Conservation (phyloP, 106 monocot species). For the Dioscorea zingiberensis region DNA sequence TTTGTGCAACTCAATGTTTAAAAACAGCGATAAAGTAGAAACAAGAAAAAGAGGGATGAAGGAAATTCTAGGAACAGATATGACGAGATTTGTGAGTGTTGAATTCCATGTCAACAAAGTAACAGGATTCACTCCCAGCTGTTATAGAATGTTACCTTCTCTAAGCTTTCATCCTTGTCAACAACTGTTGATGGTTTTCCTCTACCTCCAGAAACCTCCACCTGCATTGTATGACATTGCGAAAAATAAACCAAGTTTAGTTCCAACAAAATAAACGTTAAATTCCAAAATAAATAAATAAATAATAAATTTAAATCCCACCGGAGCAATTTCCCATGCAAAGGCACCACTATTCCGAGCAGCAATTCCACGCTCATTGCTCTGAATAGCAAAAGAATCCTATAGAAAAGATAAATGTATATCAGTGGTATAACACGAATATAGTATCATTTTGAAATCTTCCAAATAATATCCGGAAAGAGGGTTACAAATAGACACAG, state of each 20-base stretch:
- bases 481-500: too few relatives aligned
- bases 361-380: conserved; percentile 91
- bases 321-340: conserved; percentile 91
- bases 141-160: conserved; percentile 40
- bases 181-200: conserved; percentile 64
- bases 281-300: not conserved
- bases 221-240: conserved; percentile 26
- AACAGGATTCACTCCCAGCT: not conserved
- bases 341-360: conserved; percentile 70
- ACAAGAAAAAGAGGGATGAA: too few relatives aligned
- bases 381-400: conserved; percentile 88
- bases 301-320: conserved; percentile 22
- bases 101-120: too few relatives aligned
- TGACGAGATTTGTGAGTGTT: too few relatives aligned
- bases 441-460: too few relatives aligned
- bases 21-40: too few relatives aligned
- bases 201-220: conserved; percentile 82
- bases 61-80: too few relatives aligned
- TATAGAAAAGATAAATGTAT: conserved; percentile 7
- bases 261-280: not conserved
- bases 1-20: too few relatives aligned
- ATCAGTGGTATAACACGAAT: not conserved
- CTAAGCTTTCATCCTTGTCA: conserved; percentile 84
- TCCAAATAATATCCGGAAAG: too few relatives aligned
- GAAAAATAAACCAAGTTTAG: too few relatives aligned